Base-by-base conservation (phyloP, 2,329 filamentous ascomycete species). In the Ilyonectria destructans region DNA sequence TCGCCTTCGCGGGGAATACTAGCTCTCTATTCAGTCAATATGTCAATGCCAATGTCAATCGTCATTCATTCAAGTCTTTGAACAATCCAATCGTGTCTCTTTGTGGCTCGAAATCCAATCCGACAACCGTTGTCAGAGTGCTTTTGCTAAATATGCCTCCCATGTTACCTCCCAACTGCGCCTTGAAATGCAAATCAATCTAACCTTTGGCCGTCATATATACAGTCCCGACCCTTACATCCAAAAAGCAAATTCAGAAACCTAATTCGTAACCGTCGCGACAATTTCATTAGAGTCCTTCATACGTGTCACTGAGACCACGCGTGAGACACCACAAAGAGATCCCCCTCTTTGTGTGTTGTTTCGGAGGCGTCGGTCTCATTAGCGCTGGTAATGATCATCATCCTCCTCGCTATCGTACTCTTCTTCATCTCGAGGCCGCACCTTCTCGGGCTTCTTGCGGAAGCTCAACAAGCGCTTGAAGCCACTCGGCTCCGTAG, bases 381-480 rank as follows among this genome's bases (percentile, higher is more conserved):
- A 33, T 52, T 45, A 62, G 2, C 40, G 52, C 37, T 40, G 58
- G 19, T 61, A 61, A 9, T 62, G 62, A 15, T 62, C 49, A 10
- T 71, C 73, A 13, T 77, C 72, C n/a, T 79, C 76, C 29, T 76
- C 72, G 35, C 69, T 76, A 60, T 69, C 59, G 21, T 76, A 76
- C 6, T 77, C 71, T 23, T 75, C 71, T 21, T 76, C 74, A 4
- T 51, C 57, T 3, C 65, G 66, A 51, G 68, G 71, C 37, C 62
- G 43, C 21, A 58, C 57, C 67, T 72, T 74, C 64, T 71, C 70
- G 0, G 75, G 63, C 71, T 82, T 83, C 74, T 80, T 83, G 68
- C 79, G 80, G 67, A 86, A 77, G 71, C 85, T 87, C 23, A 87
- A 71, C 43, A 86, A 74, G 66, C 83, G 81, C 78, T 84, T 85